Conservation (phyloP, 108 stramenopile genomes). For the Fragilaria crotonensis region DNA sequence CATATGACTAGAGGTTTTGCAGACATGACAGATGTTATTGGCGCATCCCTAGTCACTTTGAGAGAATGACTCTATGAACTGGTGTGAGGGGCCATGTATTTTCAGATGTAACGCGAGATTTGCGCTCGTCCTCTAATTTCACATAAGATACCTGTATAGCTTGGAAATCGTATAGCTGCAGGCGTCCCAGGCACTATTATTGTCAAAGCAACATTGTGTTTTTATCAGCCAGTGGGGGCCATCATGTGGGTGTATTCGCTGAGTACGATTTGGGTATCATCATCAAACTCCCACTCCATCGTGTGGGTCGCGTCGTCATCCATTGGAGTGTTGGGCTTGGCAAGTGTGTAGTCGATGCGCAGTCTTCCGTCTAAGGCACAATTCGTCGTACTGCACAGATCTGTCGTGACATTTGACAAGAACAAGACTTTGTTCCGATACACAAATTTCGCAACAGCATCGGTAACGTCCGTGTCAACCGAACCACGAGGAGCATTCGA, state of each 20-base stretch:
- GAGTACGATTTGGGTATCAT: conserved; percentile 1
- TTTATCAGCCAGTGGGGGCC: too few relatives aligned
- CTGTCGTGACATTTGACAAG: conserved; percentile 28
- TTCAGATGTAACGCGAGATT: too few relatives aligned
- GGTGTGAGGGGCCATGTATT: too few relatives aligned
- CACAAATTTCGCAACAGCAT: conserved; percentile 23
- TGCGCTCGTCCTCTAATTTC: too few relatives aligned
- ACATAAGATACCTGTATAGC: too few relatives aligned
- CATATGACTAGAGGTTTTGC: too few relatives aligned
- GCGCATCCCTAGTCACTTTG: too few relatives aligned
- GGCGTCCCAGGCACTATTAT: too few relatives aligned
- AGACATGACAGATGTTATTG: too few relatives aligned
- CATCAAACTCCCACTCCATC: conserved; percentile 4
- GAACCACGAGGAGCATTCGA: conserved; percentile 22
- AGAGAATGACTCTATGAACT: too few relatives aligned
- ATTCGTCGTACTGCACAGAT: conserved; percentile 4
- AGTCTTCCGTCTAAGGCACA: conserved; percentile 24
- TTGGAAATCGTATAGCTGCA: too few relatives aligned
- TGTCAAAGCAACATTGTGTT: too few relatives aligned
- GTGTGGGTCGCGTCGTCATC: not conserved
- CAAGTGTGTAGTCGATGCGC: conserved; percentile 24
- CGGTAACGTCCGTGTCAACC: conserved; percentile 27
- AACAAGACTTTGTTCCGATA: conserved; percentile 33
- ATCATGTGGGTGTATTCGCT: conserved; percentile 4
- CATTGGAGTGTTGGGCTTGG: not conserved